Evolutionary conservation across 2,329 filamentous ascomycete genomes (phyloP).

Genomic region (Aphanoascus verrucosus): DNA sequence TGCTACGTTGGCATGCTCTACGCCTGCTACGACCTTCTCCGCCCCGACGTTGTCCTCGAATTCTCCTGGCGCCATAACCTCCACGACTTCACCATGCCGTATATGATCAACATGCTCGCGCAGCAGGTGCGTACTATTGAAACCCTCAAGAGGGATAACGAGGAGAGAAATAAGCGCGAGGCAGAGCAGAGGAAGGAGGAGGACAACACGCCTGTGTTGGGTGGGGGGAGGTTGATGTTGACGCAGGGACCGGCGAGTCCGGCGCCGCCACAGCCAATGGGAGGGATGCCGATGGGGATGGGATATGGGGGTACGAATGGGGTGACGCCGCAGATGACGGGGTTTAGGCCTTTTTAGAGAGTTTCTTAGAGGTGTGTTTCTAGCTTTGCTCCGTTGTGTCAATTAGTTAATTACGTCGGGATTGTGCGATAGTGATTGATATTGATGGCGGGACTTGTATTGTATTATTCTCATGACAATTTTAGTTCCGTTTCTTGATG

Average conservation of each 20-base stretch:
- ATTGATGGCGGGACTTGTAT: too few relatives aligned
- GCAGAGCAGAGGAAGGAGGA: slow-evolving; percentile 76
- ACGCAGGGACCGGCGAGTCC: slow-evolving; percentile 65
- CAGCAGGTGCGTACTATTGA: slow-evolving; percentile 84
- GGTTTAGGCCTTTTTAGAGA: slow-evolving; percentile 48
- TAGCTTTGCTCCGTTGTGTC: not conserved
- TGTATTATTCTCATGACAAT: too few relatives aligned
- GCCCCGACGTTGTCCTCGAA: slow-evolving; percentile 84
- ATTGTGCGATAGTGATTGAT: too few relatives aligned
- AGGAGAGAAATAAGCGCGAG: slow-evolving; percentile 68
- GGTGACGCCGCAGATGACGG: slow-evolving; percentile 79
- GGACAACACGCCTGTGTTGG: slow-evolving; percentile 86
- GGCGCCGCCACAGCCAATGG: slow-evolving; percentile 46
- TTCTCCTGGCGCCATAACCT: slow-evolving; percentile 94
- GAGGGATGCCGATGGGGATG: slow-evolving; percentile 52
- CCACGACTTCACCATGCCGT: slow-evolving; percentile 96
- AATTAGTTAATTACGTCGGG: too few relatives aligned
- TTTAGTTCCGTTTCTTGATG: too few relatives aligned
- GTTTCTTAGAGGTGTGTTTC: not conserved
- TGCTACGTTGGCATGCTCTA: slow-evolving; percentile 99
- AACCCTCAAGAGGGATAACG: slow-evolving; percentile 84
- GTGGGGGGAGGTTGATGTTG: slow-evolving; percentile 81
- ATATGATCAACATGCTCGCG: slow-evolving; percentile 96
- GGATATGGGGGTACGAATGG: slow-evolving; percentile 66
- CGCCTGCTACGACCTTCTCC: slow-evolving; percentile 93